Evolutionary conservation across 2,329 filamentous ascomycete species (phyloP).

Genomic region (Harringtonia aguacate): DNA sequence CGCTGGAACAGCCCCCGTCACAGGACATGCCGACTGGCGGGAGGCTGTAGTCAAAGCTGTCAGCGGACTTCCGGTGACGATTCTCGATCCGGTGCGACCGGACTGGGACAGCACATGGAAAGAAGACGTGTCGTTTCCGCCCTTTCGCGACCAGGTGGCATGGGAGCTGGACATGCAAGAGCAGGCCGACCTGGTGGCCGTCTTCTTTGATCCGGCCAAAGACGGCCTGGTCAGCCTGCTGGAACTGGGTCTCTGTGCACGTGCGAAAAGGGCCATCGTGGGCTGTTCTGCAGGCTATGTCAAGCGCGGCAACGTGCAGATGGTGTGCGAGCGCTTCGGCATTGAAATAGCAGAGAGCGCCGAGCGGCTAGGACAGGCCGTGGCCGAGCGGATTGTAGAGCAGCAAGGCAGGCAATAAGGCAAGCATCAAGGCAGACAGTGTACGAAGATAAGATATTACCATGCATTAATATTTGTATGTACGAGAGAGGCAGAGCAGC

Average conservation of each 20-base stretch:
- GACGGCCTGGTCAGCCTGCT: conserved; percentile 47
- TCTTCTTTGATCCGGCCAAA: conserved; percentile 44
- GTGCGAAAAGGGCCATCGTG: conserved; percentile 35
- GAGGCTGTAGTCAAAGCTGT: conserved; percentile 28
- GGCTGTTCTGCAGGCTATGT: conserved; percentile 39
- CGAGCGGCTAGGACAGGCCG: conserved; percentile 21
- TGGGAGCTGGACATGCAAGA: conserved; percentile 53
- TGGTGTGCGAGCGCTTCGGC: conserved; percentile 39
- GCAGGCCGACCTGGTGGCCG: conserved; percentile 38
- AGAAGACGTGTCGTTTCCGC: conserved; percentile 34
- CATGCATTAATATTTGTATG: too few relatives aligned
- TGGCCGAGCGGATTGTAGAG: not conserved
- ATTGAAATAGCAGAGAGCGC: conserved; percentile 32
- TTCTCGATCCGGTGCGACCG: conserved; percentile 45
- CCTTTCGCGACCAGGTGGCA: conserved; percentile 41
- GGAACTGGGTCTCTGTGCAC: conserved; percentile 45
- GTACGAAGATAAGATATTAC: not conserved
- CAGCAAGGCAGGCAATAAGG: not conserved
- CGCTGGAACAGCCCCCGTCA: conserved; percentile 40
- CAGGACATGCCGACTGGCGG: conserved; percentile 37
- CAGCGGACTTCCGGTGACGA: conserved; percentile 33
- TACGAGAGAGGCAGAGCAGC: not conserved
- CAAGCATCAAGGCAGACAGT: not conserved
- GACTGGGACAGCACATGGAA: conserved; percentile 45
- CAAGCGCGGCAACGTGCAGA: conserved; percentile 50